Conservation (phyloP, 1,139 yeast species). For the Candida smagusa region DNA sequence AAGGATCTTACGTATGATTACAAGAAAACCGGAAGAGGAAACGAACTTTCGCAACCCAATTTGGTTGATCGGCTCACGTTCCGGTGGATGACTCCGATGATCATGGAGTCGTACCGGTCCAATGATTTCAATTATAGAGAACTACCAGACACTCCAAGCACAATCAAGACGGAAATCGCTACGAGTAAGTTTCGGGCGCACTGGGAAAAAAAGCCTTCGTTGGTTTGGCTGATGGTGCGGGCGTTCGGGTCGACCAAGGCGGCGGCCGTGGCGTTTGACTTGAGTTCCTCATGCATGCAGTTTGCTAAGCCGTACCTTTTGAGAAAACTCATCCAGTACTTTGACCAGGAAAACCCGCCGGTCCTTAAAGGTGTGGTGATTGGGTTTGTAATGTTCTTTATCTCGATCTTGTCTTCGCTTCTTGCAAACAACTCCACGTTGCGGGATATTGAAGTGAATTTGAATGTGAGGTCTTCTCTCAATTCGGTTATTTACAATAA, state of each 20-base stretch:
- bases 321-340: slow-evolving; percentile 46
- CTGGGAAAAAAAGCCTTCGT: slow-evolving; percentile 28
- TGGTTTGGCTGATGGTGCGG: slow-evolving; percentile 38
- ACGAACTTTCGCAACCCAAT: slow-evolving; percentile 37
- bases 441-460: slow-evolving; percentile 48
- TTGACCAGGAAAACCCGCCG: slow-evolving; percentile 38
- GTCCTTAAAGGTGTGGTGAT: slow-evolving; percentile 50
- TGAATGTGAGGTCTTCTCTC: slow-evolving; percentile 50
- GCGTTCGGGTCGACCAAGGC: slow-evolving; percentile 49
- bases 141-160: slow-evolving; percentile 53
- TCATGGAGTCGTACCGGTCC: slow-evolving; percentile 45
- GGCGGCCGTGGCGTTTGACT: slow-evolving; percentile 43
- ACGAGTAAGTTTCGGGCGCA: slow-evolving; percentile 15
- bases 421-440: slow-evolving; percentile 52
- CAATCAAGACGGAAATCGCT: slow-evolving; percentile 37
- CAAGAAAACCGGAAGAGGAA: slow-evolving; percentile 8
- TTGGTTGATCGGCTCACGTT: slow-evolving; percentile 52
- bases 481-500: slow-evolving; percentile 51
- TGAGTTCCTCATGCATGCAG: slow-evolving; percentile 40
- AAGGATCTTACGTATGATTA: slow-evolving; percentile 20
- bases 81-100: slow-evolving; percentile 60
- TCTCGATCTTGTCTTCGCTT: slow-evolving; percentile 44
- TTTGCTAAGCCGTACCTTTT: slow-evolving; percentile 59
- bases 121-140: slow-evolving; percentile 49
- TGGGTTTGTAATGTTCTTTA: slow-evolving; percentile 47